A percentile compares a stretch with the other conserved stretches of the same genome.
These are phyloP conservation scores for Aegilops sharonensis DNA, from an alignment of 176 grass and related monocot species.

Conservation along the genomic window DNA sequence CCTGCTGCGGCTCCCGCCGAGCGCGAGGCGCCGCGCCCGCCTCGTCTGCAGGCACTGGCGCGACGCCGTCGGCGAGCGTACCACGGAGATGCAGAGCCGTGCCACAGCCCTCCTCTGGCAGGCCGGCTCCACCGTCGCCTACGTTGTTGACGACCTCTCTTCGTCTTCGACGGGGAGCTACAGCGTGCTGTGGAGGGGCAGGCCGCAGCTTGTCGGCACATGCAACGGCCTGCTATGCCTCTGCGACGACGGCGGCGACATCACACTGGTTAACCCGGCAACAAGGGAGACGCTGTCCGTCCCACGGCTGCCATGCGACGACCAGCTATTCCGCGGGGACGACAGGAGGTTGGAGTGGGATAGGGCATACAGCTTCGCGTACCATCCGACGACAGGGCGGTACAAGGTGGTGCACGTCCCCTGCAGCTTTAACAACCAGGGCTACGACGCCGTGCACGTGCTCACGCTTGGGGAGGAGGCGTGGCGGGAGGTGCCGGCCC, in stretches of 20 bases:
- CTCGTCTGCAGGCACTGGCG: constrained; percentile 9
- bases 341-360: not conserved
- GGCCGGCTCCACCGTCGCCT: not conserved
- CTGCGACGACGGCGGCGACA: not conserved
- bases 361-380: not conserved
- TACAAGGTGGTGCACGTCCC: not conserved
- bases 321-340: not conserved
- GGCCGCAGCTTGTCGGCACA: not conserved
- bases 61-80: not conserved
- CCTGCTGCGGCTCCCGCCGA: not conserved
- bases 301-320: not conserved
- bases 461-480: not conserved
- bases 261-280: not conserved
- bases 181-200: no score
- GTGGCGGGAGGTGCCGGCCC: not conserved
- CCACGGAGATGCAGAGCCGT: not conserved
- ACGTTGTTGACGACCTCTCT: no score
- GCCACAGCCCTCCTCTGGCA: not conserved
- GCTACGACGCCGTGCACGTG: not conserved
- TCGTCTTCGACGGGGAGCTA: not conserved
- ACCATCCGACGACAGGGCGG: not conserved
- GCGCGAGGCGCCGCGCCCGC: not conserved
- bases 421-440: not conserved
- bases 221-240: not conserved
- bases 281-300: not conserved